Evolutionary conservation across 2,329 filamentous ascomycete species (phyloP), one percentile per base, ranked within the genome.

Genomic region (Ophiosphaerella herpotricha): DNA sequence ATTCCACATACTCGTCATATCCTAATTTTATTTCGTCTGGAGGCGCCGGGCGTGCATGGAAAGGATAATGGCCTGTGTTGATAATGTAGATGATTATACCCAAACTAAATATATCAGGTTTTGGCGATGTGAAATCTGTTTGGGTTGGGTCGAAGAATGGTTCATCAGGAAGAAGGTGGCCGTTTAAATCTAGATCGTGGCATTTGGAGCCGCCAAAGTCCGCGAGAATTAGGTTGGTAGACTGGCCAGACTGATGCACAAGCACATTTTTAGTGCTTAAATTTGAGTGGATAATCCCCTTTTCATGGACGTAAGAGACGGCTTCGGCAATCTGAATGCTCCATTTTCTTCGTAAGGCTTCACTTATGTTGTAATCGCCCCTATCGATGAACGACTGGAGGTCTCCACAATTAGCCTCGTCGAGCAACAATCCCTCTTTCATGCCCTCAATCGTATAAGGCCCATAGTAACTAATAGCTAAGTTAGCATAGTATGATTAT

Each of bases 151-250:
- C 42, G 23, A 29, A 29, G 24, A 50, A 58, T 11, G 52, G 52
- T 45, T 52, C 39, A 39, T 58, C 48, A 26, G 55, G 52, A 24
- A 58, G 41, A 8, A 55, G 45, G 7, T 33, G n/a, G 37, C 52
- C 50, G 33, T 48, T 13, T 36, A 58, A 29, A 38, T 24, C 18
- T 23, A 58, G 48, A 23, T 41, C 48, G 12, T 12, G n/a, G 43
- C 52, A 58, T 52, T 37, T 50, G 26, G 48, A 55, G 45, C 48
- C 48, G 11, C 55, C 48, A 50, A 58, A 58, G 31, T 58, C 48
- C 12, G 45, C 42, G 18, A 58, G 55, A 43, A 52, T 13, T 35
- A 52, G 35, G 16, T 57, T 43, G 35, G 36, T 24, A 43, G 8
- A 45, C 26, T 47, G 18, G 31, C 39, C 34, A 26, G 48, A 38